A percentile compares a stretch with the other conserved stretches of the same genome.
Conservation (phyloP, 257 asterid genomes). For the Plantago elongata region DNA sequence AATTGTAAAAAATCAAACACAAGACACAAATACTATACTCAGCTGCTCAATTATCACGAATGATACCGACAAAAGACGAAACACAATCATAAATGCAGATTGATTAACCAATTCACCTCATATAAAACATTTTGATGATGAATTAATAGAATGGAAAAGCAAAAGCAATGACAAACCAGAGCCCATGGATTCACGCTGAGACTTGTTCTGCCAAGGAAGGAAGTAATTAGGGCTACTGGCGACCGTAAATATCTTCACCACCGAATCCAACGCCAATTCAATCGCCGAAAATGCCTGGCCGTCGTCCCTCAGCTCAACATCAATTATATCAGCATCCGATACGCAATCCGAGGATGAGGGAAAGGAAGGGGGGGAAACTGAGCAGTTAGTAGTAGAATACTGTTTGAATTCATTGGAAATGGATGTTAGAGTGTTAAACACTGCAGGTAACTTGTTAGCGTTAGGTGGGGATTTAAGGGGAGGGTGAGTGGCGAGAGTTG, state of each 20-base stretch:
- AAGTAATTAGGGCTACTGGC: slow-evolving; percentile 87
- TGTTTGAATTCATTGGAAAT: neutral
- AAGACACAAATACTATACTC: too few relatives aligned
- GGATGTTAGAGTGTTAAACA: neutral
- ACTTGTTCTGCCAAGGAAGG: slow-evolving; percentile 92
- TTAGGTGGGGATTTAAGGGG: neutral
- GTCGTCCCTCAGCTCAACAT: slow-evolving; percentile 23
- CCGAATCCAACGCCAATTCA: slow-evolving; percentile 90
- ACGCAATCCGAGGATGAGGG: slow-evolving; percentile 15
- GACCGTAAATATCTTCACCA: slow-evolving; percentile 87
- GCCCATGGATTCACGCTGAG: slow-evolving; percentile 94
- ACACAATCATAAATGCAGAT: too few relatives aligned
- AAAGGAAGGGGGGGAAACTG: slow-evolving; percentile 24
- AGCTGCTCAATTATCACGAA: too few relatives aligned
- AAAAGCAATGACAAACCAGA: slow-evolving; percentile 48
- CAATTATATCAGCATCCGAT: slow-evolving; percentile 13
- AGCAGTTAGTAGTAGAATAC: slow-evolving; percentile 24
- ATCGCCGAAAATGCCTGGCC: slow-evolving; percentile 62
- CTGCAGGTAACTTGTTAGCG: slow-evolving; percentile 14
- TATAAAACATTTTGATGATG: too few relatives aligned
- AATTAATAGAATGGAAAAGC: neutral
- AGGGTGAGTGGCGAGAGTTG: slow-evolving; percentile 12
- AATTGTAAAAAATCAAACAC: too few relatives aligned
- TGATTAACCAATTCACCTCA: too few relatives aligned
- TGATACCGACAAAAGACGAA: too few relatives aligned